Base-by-base conservation (phyloP, 495 filamentous ascomycete species). In the Penicillium robsamsonii region DNA sequence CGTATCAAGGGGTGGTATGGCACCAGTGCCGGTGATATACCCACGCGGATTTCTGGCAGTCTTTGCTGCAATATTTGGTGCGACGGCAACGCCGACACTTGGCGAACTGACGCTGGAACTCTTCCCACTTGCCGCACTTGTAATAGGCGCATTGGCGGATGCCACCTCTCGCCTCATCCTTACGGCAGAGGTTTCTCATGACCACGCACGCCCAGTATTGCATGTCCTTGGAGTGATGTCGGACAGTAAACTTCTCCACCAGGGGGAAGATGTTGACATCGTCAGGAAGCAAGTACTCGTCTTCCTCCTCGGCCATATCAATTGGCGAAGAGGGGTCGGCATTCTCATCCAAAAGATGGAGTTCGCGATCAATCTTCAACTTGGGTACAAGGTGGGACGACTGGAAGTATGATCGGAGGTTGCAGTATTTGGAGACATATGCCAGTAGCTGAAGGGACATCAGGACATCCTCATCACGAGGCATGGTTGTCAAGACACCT, bases 31-130 rank as follows among this genome's bases (percentile, higher is more conserved):
- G 85, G 67, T 98, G 94, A 71, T 90, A 96, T 12, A 94, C 90
- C 94, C 94, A 98, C 9, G 94, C 94, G 60, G 90, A 92, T 79
- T 98, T 97, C 73, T 98, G 94, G 75, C 94, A 98, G 66, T 97
- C 94, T 74, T 98, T 98, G 82, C 91, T 96, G 86, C 94, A 98
- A 76, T 98, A 98, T 70, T 98, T 98, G 59, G 94, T 98, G 58
- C 94, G 87, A 59, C 94, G 87, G 75, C 94, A 98, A 46, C 94
- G 86, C 42, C 94, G 87, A 75, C 94, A 98, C 71, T 98, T 98
- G 61, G 94, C 94, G 71, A 97, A 98, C 68, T 97, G 93, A 42
- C 94, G 83, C 51, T 93, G 91, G 71, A 80, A 96, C 72, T 96
- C 87, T 66, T 98, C 94, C 94, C 94, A 97, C 71, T 93, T 94